Evolutionary conservation across 495 filamentous ascomycete species (phyloP).

Genomic region (Podospora bellae-mahoneyi): DNA sequence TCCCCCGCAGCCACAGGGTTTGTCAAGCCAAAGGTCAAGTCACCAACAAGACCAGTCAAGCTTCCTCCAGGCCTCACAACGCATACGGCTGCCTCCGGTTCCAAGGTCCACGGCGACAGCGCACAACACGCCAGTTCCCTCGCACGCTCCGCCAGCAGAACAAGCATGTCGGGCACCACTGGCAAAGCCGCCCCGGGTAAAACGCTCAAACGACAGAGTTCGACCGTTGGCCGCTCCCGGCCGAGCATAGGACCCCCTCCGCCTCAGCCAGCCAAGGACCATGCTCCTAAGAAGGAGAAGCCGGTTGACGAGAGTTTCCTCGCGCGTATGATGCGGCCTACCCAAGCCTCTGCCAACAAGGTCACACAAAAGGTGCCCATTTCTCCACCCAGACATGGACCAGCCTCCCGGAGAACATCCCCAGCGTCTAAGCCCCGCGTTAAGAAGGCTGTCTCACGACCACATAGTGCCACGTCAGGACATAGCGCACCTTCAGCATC

Average conservation of each 20-base stretch:
- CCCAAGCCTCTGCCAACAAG: conserved; percentile 73
- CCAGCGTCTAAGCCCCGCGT: conserved; percentile 22
- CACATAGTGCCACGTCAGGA: not conserved
- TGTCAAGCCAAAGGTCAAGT: conserved; percentile 59
- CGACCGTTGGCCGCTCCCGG: conserved; percentile 41
- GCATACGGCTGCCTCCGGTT: conserved; percentile 58
- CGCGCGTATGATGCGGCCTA: conserved; percentile 90
- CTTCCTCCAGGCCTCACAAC: conserved; percentile 60
- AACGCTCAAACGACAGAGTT: conserved; percentile 40
- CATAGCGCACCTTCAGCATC: not conserved
- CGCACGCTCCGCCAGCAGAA: conserved; percentile 45
- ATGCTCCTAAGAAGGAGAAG: conserved; percentile 39
- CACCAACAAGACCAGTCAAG: conserved; percentile 61
- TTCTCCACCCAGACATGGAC: conserved; percentile 40
- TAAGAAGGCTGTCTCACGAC: conserved; percentile 26
- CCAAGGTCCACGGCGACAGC: conserved; percentile 42
- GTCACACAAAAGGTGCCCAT: conserved; percentile 62
- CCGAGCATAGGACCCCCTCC: conserved; percentile 52
- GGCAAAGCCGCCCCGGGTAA: conserved; percentile 18
- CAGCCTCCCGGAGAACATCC: conserved; percentile 24
- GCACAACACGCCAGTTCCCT: conserved; percentile 25
- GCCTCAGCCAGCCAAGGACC: conserved; percentile 41
- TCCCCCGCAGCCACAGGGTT: conserved; percentile 39
- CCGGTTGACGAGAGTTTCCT: conserved; percentile 73
- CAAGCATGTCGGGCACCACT: conserved; percentile 36